Conservation (phyloP, 2,329 filamentous ascomycete genomes). For the Daldinia eschscholtzii region DNA sequence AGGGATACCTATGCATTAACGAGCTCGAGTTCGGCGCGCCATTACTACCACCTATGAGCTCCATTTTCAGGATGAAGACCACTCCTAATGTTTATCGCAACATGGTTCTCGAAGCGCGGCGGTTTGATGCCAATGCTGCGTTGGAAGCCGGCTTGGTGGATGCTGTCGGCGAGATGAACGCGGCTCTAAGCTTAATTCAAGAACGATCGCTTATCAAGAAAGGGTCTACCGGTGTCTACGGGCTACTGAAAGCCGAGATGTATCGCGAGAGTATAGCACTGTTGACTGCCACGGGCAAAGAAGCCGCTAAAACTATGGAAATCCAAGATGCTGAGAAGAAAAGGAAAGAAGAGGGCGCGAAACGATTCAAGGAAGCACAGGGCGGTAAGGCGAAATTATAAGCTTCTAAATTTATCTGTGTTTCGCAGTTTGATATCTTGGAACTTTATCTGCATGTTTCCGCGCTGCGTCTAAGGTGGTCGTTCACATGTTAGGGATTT, state of each 20-base stretch:
- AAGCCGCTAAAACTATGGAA: slow-evolving; percentile 47
- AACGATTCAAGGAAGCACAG: slow-evolving; percentile 58
- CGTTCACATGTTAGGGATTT: slow-evolving; percentile 4
- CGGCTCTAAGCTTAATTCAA: slow-evolving; percentile 70
- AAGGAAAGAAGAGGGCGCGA: slow-evolving; percentile 61
- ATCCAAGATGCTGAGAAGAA: slow-evolving; percentile 64
- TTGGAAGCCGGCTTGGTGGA: slow-evolving; percentile 77
- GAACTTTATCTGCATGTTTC: neutral
- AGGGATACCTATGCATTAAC: slow-evolving; percentile 84
- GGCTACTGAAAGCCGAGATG: slow-evolving; percentile 80
- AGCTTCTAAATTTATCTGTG: slow-evolving; percentile 5
- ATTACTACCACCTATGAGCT: slow-evolving; percentile 79
- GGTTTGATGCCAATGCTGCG: slow-evolving; percentile 74
- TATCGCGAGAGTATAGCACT: slow-evolving; percentile 73
- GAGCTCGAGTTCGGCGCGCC: slow-evolving; percentile 84
- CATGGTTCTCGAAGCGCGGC: slow-evolving; percentile 79
- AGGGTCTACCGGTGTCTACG: slow-evolving; percentile 75
- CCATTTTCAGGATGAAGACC: slow-evolving; percentile 79
- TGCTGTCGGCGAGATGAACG: slow-evolving; percentile 66
- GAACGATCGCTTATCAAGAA: slow-evolving; percentile 72
- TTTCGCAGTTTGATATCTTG: neutral
- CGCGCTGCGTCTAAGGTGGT: neutral
- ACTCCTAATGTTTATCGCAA: slow-evolving; percentile 67
- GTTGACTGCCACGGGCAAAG: slow-evolving; percentile 59
- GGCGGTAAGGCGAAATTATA: slow-evolving; percentile 59